Conservation (phyloP, 495 filamentous ascomycete species). For the Aspergillus egyptiacus region DNA sequence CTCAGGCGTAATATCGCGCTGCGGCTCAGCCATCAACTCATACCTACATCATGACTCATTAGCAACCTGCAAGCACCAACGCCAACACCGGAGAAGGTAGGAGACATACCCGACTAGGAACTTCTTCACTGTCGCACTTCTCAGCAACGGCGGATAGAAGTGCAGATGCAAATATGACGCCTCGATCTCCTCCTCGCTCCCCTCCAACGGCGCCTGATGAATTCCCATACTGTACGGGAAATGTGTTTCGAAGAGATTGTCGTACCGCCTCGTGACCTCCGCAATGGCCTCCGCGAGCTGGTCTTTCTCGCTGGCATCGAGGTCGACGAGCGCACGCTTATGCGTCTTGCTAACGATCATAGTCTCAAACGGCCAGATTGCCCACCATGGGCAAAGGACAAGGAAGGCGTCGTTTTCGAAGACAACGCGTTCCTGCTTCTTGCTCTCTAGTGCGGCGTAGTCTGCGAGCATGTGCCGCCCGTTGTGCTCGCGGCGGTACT, state of each 20-base stretch:
- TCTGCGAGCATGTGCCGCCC: conserved; percentile 73
- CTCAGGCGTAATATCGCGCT: conserved; percentile 95
- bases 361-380: conserved; percentile 92
- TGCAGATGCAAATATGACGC: conserved; percentile 90
- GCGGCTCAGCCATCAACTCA: conserved; percentile 93
- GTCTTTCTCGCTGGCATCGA: conserved; percentile 59
- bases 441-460: conserved; percentile 76
- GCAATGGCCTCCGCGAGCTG: conserved; percentile 76
- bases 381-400: conserved; percentile 94
- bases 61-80: conserved; percentile 12
- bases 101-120: conserved; percentile 75
- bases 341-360: conserved; percentile 81
- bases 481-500: conserved; percentile 65
- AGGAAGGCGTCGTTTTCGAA: conserved; percentile 79
- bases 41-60: conserved; percentile 43
- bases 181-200: conserved; percentile 77
- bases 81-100: background rate
- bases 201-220: conserved; percentile 88
- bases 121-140: conserved; percentile 90
- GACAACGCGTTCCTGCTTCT: conserved; percentile 78
- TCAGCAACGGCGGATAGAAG: conserved; percentile 90
- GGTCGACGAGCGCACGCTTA: conserved; percentile 73
- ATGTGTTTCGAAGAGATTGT: conserved; percentile 93
- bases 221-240: conserved; percentile 95
- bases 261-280: conserved; percentile 83